Conservation (phyloP, 345 rosid genomes). For the Lepidium africanum region DNA sequence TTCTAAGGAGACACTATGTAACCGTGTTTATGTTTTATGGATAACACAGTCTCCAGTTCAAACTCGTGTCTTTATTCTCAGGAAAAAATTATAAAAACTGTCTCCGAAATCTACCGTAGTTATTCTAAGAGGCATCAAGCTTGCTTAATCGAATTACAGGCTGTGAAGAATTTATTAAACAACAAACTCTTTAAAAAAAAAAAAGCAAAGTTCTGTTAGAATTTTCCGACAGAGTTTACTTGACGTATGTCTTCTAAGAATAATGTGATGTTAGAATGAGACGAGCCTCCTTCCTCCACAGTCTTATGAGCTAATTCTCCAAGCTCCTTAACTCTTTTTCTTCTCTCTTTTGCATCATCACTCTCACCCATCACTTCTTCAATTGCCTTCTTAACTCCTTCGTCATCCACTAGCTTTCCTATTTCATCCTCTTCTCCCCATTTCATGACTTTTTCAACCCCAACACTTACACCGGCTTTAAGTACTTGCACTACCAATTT, state of each 20-base stretch:
- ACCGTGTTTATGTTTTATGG: no score
- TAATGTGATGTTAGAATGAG: conserved; percentile 16
- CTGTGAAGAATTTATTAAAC: no score
- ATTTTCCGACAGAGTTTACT: neutral
- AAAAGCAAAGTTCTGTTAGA: neutral
- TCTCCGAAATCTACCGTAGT: no score
- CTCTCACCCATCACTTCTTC: conserved; percentile 25
- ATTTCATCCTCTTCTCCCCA: conserved; percentile 31
- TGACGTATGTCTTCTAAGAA: conserved; percentile 15
- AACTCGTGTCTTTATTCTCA: no score
- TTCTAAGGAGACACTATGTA: no score
- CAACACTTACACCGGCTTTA: conserved; percentile 29
- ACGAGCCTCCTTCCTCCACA: conserved; percentile 33
- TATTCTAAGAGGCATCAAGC: no score
- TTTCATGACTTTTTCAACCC: conserved; percentile 19
- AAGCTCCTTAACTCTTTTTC: conserved; percentile 26
- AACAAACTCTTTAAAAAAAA: no score
- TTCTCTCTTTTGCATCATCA: conserved; percentile 27
- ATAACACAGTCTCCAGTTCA: no score
- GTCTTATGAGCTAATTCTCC: conserved; percentile 28
- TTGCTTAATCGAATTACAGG: no score
- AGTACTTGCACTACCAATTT: conserved; percentile 34
- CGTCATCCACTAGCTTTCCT: conserved; percentile 20
- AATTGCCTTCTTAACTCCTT: conserved; percentile 17
- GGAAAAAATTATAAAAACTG: no score